These are phyloP conservation scores for Funneliformis caledonium DNA, from an alignment of 371 early-diverging fungal genomes.

Conservation along the genomic window DNA sequence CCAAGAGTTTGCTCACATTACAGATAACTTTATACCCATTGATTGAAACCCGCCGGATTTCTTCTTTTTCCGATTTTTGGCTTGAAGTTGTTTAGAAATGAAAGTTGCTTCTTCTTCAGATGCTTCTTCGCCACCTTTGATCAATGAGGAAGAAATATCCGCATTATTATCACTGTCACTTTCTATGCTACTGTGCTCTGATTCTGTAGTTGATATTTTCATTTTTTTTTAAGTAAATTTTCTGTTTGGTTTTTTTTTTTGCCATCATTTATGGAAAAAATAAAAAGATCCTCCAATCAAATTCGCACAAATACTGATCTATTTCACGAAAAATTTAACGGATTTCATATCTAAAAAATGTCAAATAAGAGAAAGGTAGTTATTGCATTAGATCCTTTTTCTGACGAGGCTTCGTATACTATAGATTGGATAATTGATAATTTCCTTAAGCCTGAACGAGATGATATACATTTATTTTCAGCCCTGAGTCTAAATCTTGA, in stretches of 20 bases:
- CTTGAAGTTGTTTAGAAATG: slow-evolving; percentile 57
- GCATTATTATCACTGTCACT: not conserved
- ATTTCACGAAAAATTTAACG: no score
- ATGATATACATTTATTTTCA: slow-evolving; percentile 52
- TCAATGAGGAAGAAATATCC: slow-evolving; percentile 20
- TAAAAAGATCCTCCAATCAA: no score
- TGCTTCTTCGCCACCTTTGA: slow-evolving; percentile 43
- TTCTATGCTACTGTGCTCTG: no score
- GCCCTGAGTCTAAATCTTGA: slow-evolving; percentile 52
- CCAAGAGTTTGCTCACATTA: not conserved
- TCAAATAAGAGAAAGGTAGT: slow-evolving; percentile 46
- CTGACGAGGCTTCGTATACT: slow-evolving; percentile 49
- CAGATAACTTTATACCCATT: slow-evolving; percentile 70
- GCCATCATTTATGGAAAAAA: no score
- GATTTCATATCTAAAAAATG: no score
- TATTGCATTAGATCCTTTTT: slow-evolving; percentile 52
- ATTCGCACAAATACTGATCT: no score
- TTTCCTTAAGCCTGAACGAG: slow-evolving; percentile 48
- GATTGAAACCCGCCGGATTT: slow-evolving; percentile 97
- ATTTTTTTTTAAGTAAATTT: no score
- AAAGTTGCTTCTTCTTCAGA: slow-evolving; percentile 52
- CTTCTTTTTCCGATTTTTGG: slow-evolving; percentile 85
- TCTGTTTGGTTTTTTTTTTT: no score
- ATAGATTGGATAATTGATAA: slow-evolving; percentile 54
- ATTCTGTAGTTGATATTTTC: no score